phyloP scores from a whole-genome alignment of 441 rosid genomes.

The Cnidoscolus chayamansa region DNA sequence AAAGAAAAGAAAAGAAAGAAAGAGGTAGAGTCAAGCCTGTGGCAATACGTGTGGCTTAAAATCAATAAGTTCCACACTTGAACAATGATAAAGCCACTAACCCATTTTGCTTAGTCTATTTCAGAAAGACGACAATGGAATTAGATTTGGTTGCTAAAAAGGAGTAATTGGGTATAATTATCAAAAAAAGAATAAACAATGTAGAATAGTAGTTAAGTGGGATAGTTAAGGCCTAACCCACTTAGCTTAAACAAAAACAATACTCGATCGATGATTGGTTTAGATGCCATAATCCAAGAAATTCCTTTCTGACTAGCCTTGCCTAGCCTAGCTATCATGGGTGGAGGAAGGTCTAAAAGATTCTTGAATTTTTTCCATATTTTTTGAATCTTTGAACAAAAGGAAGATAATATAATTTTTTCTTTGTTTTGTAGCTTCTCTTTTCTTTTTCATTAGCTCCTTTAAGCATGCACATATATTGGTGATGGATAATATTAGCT shows the following conservation, averaged over 20 bases:
- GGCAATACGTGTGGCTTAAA: too few species aligned
- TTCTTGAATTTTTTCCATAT: constrained; percentile 26
- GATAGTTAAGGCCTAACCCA: constrained; percentile 35
- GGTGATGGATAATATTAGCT: constrained; percentile 7
- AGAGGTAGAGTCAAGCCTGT: too few species aligned
- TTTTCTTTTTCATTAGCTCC: too few species aligned
- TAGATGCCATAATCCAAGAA: constrained; percentile 30
- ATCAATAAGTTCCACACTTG: too few species aligned
- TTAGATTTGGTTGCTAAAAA: not conserved
- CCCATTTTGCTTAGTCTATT: too few species aligned
- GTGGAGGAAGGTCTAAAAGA: constrained; percentile 30
- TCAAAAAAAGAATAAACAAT: not conserved
- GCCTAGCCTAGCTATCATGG: not conserved
- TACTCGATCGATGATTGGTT: constrained; percentile 21
- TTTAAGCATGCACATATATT: constrained; percentile 7
- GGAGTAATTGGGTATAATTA: too few species aligned
- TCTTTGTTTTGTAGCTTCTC: constrained; percentile 3
- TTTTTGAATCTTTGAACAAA: constrained; percentile 40
- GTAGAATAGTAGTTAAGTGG: constrained; percentile 16
- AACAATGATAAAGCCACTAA: too few species aligned
- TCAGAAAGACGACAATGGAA: not conserved
- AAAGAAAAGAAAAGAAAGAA: too few species aligned
- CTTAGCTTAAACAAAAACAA: constrained; percentile 23
- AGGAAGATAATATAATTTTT: constrained; percentile 5
- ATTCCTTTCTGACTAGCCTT: constrained; percentile 9